Percentiles rank a stretch among this genome's conserved stretches.
phyloP scores from a whole-genome alignment of 768 basidiomycete species.

The Psilocybe cubensis region DNA sequence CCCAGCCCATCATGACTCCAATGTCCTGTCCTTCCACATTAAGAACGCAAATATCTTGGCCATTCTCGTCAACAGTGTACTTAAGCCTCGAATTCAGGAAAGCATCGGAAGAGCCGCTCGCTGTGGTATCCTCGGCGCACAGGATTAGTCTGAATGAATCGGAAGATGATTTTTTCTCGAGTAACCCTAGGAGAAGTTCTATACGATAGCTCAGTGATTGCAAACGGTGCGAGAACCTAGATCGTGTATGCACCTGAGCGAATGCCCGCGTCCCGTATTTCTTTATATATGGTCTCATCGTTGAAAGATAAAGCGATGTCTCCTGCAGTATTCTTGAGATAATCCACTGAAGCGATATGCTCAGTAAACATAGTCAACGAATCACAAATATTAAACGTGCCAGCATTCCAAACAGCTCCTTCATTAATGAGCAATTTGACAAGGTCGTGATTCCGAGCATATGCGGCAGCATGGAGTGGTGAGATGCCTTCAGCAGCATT shows the following conservation, averaged over 20 bases:
- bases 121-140: constrained; percentile 53
- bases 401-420: constrained; percentile 92
- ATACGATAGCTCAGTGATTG: constrained; percentile 23
- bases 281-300: constrained; percentile 68
- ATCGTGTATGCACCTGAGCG: constrained; percentile 67
- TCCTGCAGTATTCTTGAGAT: constrained; percentile 80
- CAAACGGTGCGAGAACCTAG: constrained; percentile 6
- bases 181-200: constrained; percentile 75
- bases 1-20: constrained; percentile 99
- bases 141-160: constrained; percentile 41
- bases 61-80: constrained; percentile 69
- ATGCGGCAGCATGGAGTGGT: constrained; percentile 86
- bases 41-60: constrained; percentile 84
- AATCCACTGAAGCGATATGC: constrained; percentile 58
- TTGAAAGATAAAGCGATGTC: constrained; percentile 91
- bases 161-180: constrained; percentile 51
- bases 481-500: constrained; percentile 80
- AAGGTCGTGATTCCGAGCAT: constrained; percentile 65
- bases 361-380: neutral
- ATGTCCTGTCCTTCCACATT: constrained; percentile 71
- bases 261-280: constrained; percentile 92
- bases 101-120: constrained; percentile 62
- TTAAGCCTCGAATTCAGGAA: constrained; percentile 75
- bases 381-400: constrained; percentile 37
- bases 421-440: constrained; percentile 70